Percentiles rank a stretch among this genome's conserved stretches.
These are phyloP conservation scores for Leptomonas seymouri DNA, from an alignment of 208 protist species.

Conservation along the genomic window DNA sequence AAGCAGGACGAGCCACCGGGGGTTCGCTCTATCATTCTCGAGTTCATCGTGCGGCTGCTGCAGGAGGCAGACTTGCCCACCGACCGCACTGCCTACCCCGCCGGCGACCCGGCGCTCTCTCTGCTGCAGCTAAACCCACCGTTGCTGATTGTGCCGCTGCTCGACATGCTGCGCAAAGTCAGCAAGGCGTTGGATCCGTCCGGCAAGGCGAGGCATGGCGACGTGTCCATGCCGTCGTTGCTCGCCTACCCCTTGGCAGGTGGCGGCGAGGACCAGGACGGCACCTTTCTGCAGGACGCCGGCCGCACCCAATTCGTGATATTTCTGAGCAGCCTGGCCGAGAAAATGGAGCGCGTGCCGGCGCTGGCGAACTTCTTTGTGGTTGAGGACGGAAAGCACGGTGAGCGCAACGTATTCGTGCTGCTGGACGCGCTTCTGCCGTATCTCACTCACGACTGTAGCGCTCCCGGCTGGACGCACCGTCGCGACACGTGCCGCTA, in stretches of 20 bases:
- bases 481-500: conserved; percentile 57
- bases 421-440: conserved; percentile 53
- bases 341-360: conserved; percentile 66
- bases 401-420: conserved; percentile 27
- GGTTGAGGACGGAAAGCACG: conserved; percentile 21
- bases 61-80: conserved; percentile 60
- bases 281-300: conserved; percentile 27
- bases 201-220: background rate
- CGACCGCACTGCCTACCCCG: conserved; percentile 26
- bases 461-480: conserved; percentile 41
- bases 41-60: conserved; percentile 57
- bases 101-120: conserved; percentile 43
- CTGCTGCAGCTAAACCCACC: conserved; percentile 62
- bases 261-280: conserved; percentile 1
- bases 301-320: conserved; percentile 50
- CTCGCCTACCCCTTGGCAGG: conserved; percentile 5
- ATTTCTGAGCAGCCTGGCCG: conserved; percentile 62
- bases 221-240: conserved; percentile 2
- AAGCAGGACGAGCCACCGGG: conserved; percentile 73
- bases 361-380: conserved; percentile 64
- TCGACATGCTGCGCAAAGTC: conserved; percentile 68
- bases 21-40: conserved; percentile 52
- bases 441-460: conserved; percentile 55
- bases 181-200: conserved; percentile 40
- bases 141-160: conserved; percentile 54